These are phyloP conservation scores for Trypanosoma vivax DNA, from an alignment of 208 protist species.

Conservation along the genomic window DNA sequence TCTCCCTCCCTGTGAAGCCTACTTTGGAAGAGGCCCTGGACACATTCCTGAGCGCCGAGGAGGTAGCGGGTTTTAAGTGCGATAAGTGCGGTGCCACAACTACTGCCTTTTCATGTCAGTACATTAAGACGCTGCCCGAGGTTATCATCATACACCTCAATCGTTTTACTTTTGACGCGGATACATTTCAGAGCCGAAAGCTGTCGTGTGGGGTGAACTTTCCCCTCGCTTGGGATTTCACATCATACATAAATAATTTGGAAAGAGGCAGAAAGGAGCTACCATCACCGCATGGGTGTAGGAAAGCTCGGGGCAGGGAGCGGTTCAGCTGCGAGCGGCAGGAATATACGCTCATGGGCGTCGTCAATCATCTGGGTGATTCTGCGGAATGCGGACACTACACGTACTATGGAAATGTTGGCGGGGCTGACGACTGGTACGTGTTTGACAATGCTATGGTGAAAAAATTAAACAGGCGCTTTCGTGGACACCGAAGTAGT, in stretches of 20 bases:
- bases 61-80: conserved; percentile 67
- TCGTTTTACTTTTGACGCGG: conserved; percentile 66
- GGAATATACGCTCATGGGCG: conserved; percentile 56
- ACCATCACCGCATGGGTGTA: no score
- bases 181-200: conserved; percentile 63
- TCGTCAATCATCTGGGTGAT: conserved; percentile 69
- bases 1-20: conserved; percentile 55
- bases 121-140: conserved; percentile 66
- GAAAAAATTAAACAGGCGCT: conserved; percentile 26
- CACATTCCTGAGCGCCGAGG: conserved; percentile 49
- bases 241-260: conserved; percentile 45
- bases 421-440: conserved; percentile 27
- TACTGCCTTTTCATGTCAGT: conserved; percentile 64
- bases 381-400: conserved; percentile 72
- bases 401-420: conserved; percentile 65
- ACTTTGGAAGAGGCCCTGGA: conserved; percentile 57
- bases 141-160: conserved; percentile 73
- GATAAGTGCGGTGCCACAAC: conserved; percentile 42
- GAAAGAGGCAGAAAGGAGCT: conserved; percentile 6
- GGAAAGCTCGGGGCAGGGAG: not conserved
- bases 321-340: not conserved
- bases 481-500: conserved; percentile 25
- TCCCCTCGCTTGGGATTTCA: conserved; percentile 55
- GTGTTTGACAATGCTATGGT: conserved; percentile 72
- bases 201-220: conserved; percentile 40